Conservation (phyloP, 2,329 filamentous ascomycete species). For the Pyrenochaeta sp. region DNA sequence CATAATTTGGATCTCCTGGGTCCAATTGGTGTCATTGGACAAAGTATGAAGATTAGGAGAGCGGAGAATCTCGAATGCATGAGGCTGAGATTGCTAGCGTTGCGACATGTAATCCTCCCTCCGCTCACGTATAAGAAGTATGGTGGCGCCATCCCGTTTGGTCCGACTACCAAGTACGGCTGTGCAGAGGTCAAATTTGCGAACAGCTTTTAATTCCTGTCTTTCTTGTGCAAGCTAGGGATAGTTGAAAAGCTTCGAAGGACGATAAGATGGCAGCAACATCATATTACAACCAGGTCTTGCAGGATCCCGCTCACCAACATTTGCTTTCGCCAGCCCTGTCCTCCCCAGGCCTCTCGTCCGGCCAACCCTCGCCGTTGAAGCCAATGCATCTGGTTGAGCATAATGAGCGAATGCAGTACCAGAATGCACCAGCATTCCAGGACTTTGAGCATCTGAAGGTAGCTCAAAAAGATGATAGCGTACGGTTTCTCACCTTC, state of each 20-base stretch:
- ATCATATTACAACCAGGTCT: constrained; percentile 20
- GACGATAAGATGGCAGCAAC: constrained; percentile 18
- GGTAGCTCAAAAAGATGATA: constrained; percentile 26
- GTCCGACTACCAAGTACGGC: not conserved
- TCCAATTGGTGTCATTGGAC: constrained; percentile 3
- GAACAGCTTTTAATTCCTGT: not conserved
- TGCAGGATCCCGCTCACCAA: constrained; percentile 19
- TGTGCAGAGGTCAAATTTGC: not conserved
- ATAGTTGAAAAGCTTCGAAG: not conserved
- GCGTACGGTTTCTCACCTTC: constrained; percentile 17
- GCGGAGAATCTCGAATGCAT: constrained; percentile 9
- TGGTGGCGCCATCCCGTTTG: not conserved
- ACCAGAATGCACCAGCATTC: constrained; percentile 15
- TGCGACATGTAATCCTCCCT: not conserved
- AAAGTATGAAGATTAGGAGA: not conserved
- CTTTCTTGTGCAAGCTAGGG: not conserved
- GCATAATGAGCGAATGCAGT: constrained; percentile 12
- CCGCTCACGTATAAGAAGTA: constrained; percentile 1
- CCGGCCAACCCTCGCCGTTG: constrained; percentile 16
- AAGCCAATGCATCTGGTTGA: constrained; percentile 24
- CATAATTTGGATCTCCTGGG: not conserved
- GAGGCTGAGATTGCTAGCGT: constrained; percentile 5
- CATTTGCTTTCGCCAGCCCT: constrained; percentile 21
- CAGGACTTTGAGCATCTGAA: constrained; percentile 29
- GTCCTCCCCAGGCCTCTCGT: constrained; percentile 14